Evolutionary conservation across 495 filamentous ascomycete genomes (phyloP), one percentile per base, ranked within the genome.

Genomic region (Penicillium ochrochloron): DNA sequence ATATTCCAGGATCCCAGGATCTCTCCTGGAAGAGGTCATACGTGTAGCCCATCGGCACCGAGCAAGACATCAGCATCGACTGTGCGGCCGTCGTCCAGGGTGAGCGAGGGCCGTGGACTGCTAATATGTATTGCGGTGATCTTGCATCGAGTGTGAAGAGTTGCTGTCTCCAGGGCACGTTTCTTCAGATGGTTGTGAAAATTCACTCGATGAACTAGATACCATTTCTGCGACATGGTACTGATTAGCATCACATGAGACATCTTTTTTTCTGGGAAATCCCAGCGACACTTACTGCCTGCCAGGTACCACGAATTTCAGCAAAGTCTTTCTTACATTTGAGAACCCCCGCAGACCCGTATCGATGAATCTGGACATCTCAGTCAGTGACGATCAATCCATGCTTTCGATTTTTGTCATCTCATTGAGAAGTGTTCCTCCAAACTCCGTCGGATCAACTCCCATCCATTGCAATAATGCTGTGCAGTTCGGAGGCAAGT

Each of bases 181-280:
- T 70, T 41, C 59, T 79, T 78, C 31, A 88, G 65, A 50, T 80
- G 75, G 4, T 73, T 75, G 69, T 86, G 83, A 63, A 82, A 64
- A 68, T 85, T 85, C 6, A 86, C 81, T 14, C 85, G 75, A 70
- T 88, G 85, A 46, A 84, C 77, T 1, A 81, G 71, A 56, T 82
- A 80, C 37, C 68, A 76, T 66, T 65, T 70, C 68, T 68, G 48
- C 2, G 8, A 3, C 19, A 48, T 41, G 7, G 3, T 15, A 41
- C 12, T 17, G 14, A 14, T 41, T 41, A 41, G 37, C 37, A 41
- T 15, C 14, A 41, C 12, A 17, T 3, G 37, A 41, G 15, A 41
- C 5, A 41, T 17, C 5, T 37, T 9, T 3, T 41, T 14, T 14
- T 3, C 2, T 17, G 37, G 37, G 17, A 14, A 41, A 6, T 17